Evolutionary conservation across 1,284 basidiomycete species (phyloP).

Genomic region (Sporisorium iseilematis-ciliati): DNA sequence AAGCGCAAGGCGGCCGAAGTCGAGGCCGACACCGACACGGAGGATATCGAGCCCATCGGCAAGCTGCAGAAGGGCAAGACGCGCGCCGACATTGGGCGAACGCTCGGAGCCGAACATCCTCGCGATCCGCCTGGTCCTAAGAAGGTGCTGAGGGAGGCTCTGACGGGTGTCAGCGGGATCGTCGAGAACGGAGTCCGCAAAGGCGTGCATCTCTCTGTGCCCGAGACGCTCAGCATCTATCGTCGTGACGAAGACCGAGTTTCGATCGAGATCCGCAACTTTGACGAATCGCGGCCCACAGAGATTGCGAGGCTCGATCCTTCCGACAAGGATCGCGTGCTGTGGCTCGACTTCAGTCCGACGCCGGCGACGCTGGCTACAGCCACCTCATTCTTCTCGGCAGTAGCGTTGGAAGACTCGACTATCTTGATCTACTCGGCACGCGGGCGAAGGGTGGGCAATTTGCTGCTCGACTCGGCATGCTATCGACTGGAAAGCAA

Average conservation of each 20-base stretch:
- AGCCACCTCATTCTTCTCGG: slow-evolving; percentile 78
- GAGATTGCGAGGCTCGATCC: slow-evolving; percentile 78
- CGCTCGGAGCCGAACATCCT: slow-evolving; percentile 79
- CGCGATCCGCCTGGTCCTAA: slow-evolving; percentile 73
- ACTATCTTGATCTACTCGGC: slow-evolving; percentile 58
- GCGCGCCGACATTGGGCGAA: slow-evolving; percentile 71
- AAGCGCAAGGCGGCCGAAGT: slow-evolving; percentile 45
- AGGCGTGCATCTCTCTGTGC: slow-evolving; percentile 38
- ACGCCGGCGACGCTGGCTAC: slow-evolving; percentile 78
- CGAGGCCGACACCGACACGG: slow-evolving; percentile 31
- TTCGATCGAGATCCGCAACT: slow-evolving; percentile 83
- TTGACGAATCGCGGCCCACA: slow-evolving; percentile 74
- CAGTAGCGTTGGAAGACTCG: slow-evolving; percentile 71
- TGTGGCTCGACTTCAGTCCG: slow-evolving; percentile 89
- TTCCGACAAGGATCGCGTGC: slow-evolving; percentile 72
- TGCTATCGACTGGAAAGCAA: slow-evolving; percentile 54
- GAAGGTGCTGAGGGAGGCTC: slow-evolving; percentile 73
- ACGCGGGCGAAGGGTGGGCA: slow-evolving; percentile 55
- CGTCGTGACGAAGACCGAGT: slow-evolving; percentile 73
- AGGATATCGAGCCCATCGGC: slow-evolving; percentile 48
- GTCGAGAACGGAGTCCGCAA: slow-evolving; percentile 44
- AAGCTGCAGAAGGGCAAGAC: slow-evolving; percentile 46
- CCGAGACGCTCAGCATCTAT: slow-evolving; percentile 48
- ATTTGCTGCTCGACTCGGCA: slow-evolving; percentile 52
- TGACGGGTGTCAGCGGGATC: slow-evolving; percentile 30